Evolutionary conservation across 2,329 filamentous ascomycete genomes (phyloP).

Genomic region (Thielaviopsis musarum): DNA sequence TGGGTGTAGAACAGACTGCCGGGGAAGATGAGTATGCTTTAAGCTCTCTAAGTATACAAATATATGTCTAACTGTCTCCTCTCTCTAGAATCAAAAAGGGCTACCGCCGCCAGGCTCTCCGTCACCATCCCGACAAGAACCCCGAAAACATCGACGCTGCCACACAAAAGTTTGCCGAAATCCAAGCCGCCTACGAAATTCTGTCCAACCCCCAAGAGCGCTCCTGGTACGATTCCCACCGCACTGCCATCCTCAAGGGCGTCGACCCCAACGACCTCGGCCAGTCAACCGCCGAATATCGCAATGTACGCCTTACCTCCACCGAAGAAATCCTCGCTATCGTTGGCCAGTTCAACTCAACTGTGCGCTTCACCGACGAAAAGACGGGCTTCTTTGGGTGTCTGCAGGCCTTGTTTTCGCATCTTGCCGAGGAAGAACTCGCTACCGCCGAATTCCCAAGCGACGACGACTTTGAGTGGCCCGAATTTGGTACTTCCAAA

Average conservation of each 20-base stretch:
- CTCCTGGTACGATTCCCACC: slow-evolving; percentile 94
- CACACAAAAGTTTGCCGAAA: slow-evolving; percentile 73
- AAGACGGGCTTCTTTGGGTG: slow-evolving; percentile 74
- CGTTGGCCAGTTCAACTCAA: slow-evolving; percentile 64
- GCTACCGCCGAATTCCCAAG: slow-evolving; percentile 46
- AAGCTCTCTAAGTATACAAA: neutral
- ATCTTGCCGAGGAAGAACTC: slow-evolving; percentile 64
- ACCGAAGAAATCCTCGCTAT: slow-evolving; percentile 62
- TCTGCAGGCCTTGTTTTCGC: slow-evolving; percentile 59
- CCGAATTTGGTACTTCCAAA: slow-evolving; percentile 62
- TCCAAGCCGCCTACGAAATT: slow-evolving; percentile 90
- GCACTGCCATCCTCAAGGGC: slow-evolving; percentile 63
- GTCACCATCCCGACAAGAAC: slow-evolving; percentile 91
- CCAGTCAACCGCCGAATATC: slow-evolving; percentile 39
- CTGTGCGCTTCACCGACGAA: slow-evolving; percentile 64
- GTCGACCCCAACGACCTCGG: slow-evolving; percentile 30
- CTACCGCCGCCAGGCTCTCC: slow-evolving; percentile 77
- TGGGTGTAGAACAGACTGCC: slow-evolving; percentile 55
- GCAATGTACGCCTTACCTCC: slow-evolving; percentile 60
- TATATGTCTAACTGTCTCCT: neutral
- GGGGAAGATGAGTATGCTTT: slow-evolving; percentile 59
- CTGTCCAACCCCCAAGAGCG: slow-evolving; percentile 89
- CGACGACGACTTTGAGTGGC: slow-evolving; percentile 49
- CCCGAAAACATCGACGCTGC: slow-evolving; percentile 69
- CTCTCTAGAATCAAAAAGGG: slow-evolving; percentile 67